Percentiles rank a stretch among this genome's conserved stretches.
Conservation (phyloP, 2,329 filamentous ascomycete species). For the Botryotinia narcissicola region DNA sequence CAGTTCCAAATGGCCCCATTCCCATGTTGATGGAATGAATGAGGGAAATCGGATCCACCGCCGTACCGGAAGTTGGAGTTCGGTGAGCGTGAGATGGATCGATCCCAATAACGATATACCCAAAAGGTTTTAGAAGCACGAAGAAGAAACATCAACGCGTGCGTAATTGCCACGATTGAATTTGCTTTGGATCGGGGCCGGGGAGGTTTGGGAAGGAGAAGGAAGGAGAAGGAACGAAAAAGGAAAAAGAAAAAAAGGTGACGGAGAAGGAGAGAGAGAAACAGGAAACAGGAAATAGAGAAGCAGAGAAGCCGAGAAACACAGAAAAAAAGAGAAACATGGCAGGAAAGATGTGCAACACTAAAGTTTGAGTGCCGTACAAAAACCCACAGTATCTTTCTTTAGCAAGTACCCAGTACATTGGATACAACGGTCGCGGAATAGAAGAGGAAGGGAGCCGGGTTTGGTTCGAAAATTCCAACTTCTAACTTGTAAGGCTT, state of each 20-base stretch:
- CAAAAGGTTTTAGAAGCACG: neutral
- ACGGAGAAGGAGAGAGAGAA: too few relatives aligned
- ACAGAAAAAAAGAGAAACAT: neutral
- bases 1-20: neutral
- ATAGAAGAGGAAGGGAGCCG: neutral
- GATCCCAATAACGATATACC: neutral
- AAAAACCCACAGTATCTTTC: neutral
- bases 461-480: neutral
- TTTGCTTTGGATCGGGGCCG: neutral
- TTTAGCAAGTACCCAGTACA: neutral
- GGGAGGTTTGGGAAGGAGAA: neutral
- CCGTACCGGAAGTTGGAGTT: neutral
- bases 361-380: neutral
- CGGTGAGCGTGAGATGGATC: neutral
- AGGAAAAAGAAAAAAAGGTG: neutral
- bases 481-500: neutral
- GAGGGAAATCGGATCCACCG: neutral
- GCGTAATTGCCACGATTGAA: neutral
- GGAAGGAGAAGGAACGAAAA: neutral
- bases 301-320: neutral
- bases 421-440: conserved; percentile 4
- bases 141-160: neutral
- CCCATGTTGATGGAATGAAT: neutral
- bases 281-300: too few relatives aligned
- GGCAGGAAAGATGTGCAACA: neutral